phyloP scores from a whole-genome alignment of 2,329 filamentous ascomycete genomes.

The Cephalotrichum gorgonifer region DNA sequence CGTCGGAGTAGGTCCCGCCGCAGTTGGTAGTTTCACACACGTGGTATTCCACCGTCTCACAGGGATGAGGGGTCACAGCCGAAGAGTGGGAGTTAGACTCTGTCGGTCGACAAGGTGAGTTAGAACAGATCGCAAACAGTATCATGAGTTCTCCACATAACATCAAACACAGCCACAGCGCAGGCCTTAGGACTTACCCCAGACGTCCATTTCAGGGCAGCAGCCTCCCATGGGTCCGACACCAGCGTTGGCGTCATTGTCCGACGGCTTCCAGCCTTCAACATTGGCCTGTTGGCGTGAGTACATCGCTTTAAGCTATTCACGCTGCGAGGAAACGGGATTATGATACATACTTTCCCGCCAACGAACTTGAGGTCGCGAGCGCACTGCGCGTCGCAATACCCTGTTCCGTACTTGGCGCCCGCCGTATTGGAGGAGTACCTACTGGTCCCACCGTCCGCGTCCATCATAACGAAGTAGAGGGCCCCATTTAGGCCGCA shows the following conservation, averaged over 20 bases:
- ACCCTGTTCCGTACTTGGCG: constrained; percentile 51
- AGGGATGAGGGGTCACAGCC: constrained; percentile 49
- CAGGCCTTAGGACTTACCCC: constrained; percentile 25
- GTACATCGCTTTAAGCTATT: too few relatives aligned
- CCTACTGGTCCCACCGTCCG: constrained; percentile 41
- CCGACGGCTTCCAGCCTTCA: constrained; percentile 39
- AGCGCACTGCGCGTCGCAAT: constrained; percentile 42
- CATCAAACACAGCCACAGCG: too few relatives aligned
- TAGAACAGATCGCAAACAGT: too few relatives aligned
- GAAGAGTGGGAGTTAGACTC: neutral
- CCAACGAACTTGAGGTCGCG: constrained; percentile 47
- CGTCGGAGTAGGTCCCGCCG: constrained; percentile 39
- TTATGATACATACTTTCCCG: constrained; percentile 24
- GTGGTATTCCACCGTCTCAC: constrained; percentile 36
- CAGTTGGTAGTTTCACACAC: constrained; percentile 40
- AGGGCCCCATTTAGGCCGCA: constrained; percentile 65
- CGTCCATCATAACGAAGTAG: constrained; percentile 54
- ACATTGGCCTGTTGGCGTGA: constrained; percentile 35
- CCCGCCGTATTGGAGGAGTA: constrained; percentile 39
- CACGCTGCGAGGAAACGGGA: constrained; percentile 19
- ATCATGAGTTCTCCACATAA: too few relatives aligned
- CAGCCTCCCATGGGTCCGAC: constrained; percentile 42
- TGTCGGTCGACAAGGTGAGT: too few relatives aligned
- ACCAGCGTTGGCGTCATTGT: constrained; percentile 43
- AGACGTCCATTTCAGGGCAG: constrained; percentile 55